phyloP scores from a whole-genome alignment of 202 grass and related monocot species.

The Carex sylvatica region DNA sequence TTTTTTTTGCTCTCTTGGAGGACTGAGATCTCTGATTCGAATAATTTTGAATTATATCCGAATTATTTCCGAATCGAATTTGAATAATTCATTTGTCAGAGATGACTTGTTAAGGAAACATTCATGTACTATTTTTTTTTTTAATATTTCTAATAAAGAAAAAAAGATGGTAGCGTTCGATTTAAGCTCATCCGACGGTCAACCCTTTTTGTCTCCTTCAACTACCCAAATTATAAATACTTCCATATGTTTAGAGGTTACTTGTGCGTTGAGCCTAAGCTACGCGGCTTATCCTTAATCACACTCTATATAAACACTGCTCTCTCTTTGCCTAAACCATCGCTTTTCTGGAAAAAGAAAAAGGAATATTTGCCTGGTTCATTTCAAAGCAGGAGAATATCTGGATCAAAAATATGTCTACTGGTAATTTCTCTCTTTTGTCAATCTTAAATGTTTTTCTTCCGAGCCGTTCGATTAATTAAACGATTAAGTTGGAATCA shows the following conservation, averaged over 20 bases:
- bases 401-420: neutral
- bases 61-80: no score
- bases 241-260: neutral
- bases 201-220: neutral
- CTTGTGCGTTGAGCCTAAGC: neutral
- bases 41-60: no score
- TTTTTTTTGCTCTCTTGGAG: no score
- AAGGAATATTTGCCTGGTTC: neutral
- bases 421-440: neutral
- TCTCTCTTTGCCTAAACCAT: neutral
- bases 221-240: no score
- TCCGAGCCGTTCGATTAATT: no score
- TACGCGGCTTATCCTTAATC: neutral
- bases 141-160: no score
- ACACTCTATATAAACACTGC: neutral
- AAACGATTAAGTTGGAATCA: no score
- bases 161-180: neutral
- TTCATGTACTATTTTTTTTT: no score
- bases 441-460: no score
- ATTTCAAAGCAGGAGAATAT: neutral
- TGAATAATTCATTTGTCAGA: no score
- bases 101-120: no score
- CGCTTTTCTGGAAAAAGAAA: neutral
- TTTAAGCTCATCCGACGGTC: neutral
- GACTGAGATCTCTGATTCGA: no score